phyloP scores from a whole-genome alignment of 805 yeast species.

The Candida germanica region DNA sequence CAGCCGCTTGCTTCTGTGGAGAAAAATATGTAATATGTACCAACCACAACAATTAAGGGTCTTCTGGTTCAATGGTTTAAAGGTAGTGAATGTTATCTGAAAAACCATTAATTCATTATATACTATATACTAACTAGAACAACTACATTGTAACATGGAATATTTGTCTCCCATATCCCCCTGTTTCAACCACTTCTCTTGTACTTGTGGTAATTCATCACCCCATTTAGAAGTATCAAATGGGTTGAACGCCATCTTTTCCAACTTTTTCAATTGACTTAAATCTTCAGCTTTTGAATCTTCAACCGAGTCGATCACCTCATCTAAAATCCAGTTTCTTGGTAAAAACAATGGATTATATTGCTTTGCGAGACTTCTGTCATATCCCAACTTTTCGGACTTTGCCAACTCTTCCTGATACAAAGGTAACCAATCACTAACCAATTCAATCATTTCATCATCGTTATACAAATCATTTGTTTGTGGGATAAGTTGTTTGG shows the following conservation, averaged over 20 bases:
- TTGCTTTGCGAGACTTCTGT: constrained; percentile 9
- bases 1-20: too few relatives aligned
- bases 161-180: constrained; percentile 50
- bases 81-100: too few relatives aligned
- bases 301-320: constrained; percentile 61
- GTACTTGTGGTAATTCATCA: constrained; percentile 55
- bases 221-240: constrained; percentile 71
- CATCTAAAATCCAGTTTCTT: constrained; percentile 81
- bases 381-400: constrained; percentile 32
- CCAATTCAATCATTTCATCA: constrained; percentile 38
- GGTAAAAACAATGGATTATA: constrained; percentile 81
- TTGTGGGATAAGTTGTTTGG: constrained; percentile 1
- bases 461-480: constrained; percentile 13
- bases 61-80: too few relatives aligned
- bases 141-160: constrained; percentile 72
- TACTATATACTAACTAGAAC: constrained; percentile 42
- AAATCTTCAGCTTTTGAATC: constrained; percentile 50
- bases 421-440: constrained; percentile 50
- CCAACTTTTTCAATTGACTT: constrained; percentile 54
- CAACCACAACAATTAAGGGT: too few relatives aligned
- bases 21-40: too few relatives aligned
- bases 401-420: constrained; percentile 46
- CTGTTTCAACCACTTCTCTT: constrained; percentile 48
- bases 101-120: too few relatives aligned
- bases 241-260: constrained; percentile 73